Evolutionary conservation across 306 rosid species (phyloP).

Genomic region (Canavalia gladiata): DNA sequence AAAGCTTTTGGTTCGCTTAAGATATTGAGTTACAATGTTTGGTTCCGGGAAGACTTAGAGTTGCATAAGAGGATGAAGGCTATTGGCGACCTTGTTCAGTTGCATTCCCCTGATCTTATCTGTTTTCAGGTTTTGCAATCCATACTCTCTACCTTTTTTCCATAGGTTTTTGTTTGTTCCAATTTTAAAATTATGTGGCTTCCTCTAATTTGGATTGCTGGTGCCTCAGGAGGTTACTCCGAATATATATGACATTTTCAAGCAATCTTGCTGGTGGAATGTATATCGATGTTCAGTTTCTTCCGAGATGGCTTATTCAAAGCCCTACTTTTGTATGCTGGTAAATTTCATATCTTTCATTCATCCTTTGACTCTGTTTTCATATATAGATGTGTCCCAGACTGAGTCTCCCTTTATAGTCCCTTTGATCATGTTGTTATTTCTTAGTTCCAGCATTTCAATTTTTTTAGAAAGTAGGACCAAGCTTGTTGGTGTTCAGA

Average conservation of each 20-base stretch:
- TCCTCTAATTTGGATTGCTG: slow-evolving; percentile 19
- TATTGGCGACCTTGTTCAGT: slow-evolving; percentile 76
- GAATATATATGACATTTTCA: slow-evolving; percentile 60
- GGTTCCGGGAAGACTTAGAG: slow-evolving; percentile 91
- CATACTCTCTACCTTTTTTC: not conserved
- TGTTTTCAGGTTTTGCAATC: slow-evolving; percentile 60
- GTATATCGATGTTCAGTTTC: slow-evolving; percentile 60
- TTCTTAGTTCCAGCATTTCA: not conserved
- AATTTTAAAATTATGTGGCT: not conserved
- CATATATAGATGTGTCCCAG: slow-evolving; percentile 6
- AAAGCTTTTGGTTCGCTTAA: slow-evolving; percentile 52
- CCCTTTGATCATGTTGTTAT: not conserved
- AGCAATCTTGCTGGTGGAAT: slow-evolving; percentile 63
- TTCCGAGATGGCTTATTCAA: slow-evolving; percentile 49
- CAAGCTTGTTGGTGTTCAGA: slow-evolving; percentile 2
- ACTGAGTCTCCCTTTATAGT: not conserved
- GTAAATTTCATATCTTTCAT: slow-evolving; percentile 46
- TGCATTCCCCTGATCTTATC: slow-evolving; percentile 74
- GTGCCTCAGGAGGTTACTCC: slow-evolving; percentile 63
- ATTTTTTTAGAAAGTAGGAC: not conserved
- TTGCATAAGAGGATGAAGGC: slow-evolving; percentile 80
- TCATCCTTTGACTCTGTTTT: not conserved
- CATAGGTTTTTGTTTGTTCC: not conserved
- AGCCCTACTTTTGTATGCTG: slow-evolving; percentile 61
- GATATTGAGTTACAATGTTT: slow-evolving; percentile 81